Conservation (phyloP, 1,139 yeast genomes). For the Zhuliangozyma parablackwelliae region DNA sequence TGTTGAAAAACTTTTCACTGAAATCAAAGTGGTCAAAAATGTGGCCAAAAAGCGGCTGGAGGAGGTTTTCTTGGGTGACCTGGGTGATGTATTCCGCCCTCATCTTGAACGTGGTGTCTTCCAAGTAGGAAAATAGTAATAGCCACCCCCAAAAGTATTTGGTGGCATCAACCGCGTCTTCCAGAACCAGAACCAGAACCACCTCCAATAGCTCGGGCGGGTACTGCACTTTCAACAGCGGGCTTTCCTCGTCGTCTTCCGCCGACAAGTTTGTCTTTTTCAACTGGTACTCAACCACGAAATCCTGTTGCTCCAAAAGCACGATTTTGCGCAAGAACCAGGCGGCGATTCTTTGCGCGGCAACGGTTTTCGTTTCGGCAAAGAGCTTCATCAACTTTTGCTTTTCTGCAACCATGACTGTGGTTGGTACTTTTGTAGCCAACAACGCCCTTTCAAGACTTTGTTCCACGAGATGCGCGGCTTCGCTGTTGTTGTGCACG, state of each 20-base stretch:
- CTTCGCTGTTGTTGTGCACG: slow-evolving; percentile 20
- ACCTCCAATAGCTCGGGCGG: slow-evolving; percentile 33
- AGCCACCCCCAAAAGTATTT: slow-evolving; percentile 70
- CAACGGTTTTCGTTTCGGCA: slow-evolving; percentile 16
- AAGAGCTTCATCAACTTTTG: slow-evolving; percentile 20
- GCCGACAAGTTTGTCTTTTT: slow-evolving; percentile 22
- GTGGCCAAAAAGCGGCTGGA: slow-evolving; percentile 46
- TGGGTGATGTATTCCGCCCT: slow-evolving; percentile 59
- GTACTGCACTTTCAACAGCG: slow-evolving; percentile 28
- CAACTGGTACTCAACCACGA: slow-evolving; percentile 60
- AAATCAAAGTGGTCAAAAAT: slow-evolving; percentile 48
- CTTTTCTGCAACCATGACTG: slow-evolving; percentile 13
- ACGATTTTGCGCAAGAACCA: slow-evolving; percentile 32
- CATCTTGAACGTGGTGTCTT: slow-evolving; percentile 61
- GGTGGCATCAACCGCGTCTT: slow-evolving; percentile 11
- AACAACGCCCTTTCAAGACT: slow-evolving; percentile 22
- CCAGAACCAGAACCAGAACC: too few relatives aligned
- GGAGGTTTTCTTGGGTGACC: slow-evolving; percentile 42
- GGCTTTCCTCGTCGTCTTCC: slow-evolving; percentile 17
- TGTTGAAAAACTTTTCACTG: slow-evolving; percentile 20
- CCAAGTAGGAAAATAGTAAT: slow-evolving; percentile 58
- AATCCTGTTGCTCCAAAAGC: slow-evolving; percentile 44
- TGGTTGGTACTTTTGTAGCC: slow-evolving; percentile 7
- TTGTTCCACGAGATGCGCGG: slow-evolving; percentile 29
- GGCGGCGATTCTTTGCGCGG: slow-evolving; percentile 35